Evolutionary conservation across 495 filamentous ascomycete genomes (phyloP).

Genomic region (Xeromyces bisporus): DNA sequence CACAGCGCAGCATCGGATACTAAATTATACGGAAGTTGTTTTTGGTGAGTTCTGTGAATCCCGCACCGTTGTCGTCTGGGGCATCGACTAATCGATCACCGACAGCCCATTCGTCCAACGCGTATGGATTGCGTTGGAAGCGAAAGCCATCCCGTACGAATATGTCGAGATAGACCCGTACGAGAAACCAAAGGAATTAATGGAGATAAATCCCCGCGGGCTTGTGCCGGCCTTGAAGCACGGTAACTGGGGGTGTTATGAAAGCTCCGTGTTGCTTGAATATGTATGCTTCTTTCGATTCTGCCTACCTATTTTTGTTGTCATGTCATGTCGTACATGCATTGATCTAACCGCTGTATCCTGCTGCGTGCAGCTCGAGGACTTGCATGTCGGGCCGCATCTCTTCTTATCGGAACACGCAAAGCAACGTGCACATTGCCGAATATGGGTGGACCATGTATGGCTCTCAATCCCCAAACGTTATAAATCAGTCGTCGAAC

Average conservation of each 20-base stretch:
- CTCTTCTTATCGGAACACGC: constrained; percentile 51
- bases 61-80: neutral
- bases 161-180: constrained; percentile 89
- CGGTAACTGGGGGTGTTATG: constrained; percentile 75
- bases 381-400: constrained; percentile 41
- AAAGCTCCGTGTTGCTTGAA: constrained; percentile 79
- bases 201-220: constrained; percentile 79
- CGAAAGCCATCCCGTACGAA: constrained; percentile 68
- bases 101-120: constrained; percentile 69
- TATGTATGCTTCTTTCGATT: constrained; percentile 38
- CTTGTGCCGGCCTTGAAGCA: constrained; percentile 71
- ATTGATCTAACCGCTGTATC: neutral
- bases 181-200: constrained; percentile 55
- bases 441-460: constrained; percentile 81
- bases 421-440: constrained; percentile 56
- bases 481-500: neutral
- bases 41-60: constrained; percentile 49
- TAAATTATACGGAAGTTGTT: constrained; percentile 79
- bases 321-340: too few species aligned
- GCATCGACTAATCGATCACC: constrained; percentile 6
- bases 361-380: constrained; percentile 45
- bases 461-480: constrained; percentile 9
- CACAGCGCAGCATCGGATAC: constrained; percentile 55
- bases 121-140: constrained; percentile 90
- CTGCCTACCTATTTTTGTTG: too few species aligned